Percentiles rank a stretch among this genome's conserved stretches.
These are phyloP conservation scores for Mortierella sp. DNA, from an alignment of 371 early-diverging fungal genomes.

Conservation along the genomic window DNA sequence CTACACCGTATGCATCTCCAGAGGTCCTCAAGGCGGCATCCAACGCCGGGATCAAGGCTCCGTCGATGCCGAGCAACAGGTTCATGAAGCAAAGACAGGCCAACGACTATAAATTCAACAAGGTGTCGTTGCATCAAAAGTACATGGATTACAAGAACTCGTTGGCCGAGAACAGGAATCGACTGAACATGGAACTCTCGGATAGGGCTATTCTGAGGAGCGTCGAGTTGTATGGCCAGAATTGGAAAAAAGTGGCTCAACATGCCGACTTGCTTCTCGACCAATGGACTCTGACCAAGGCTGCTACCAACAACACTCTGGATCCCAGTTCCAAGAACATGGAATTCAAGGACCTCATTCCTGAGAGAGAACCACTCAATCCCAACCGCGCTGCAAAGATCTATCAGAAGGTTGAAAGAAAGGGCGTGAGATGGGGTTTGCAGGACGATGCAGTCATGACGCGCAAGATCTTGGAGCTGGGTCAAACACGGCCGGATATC, in stretches of 20 bases:
- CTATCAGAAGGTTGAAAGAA: conserved; percentile 15
- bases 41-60: neutral
- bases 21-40: conserved; percentile 6
- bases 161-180: neutral
- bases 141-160: conserved; percentile 17
- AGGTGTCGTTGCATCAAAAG: conserved; percentile 13
- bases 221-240: conserved; percentile 45
- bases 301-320: neutral
- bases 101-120: too few relatives aligned
- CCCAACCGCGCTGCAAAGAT: conserved; percentile 10
- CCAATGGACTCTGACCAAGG: conserved; percentile 17
- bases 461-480: conserved; percentile 27
- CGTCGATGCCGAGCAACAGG: neutral
- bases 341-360: neutral
- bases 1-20: conserved; percentile 16
- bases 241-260: conserved; percentile 37
- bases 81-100: too few relatives aligned
- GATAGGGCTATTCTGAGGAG: conserved; percentile 19
- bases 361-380: conserved; percentile 3
- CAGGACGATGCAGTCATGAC: conserved; percentile 46
- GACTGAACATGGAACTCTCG: neutral
- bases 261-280: conserved; percentile 18
- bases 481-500: conserved; percentile 3
- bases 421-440: conserved; percentile 28
- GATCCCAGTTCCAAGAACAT: too few relatives aligned